Percentiles rank a stretch among this genome's conserved stretches.
These are phyloP conservation scores for Rubia balearica DNA, from an alignment of 305 asterid species.

Conservation along the genomic window DNA sequence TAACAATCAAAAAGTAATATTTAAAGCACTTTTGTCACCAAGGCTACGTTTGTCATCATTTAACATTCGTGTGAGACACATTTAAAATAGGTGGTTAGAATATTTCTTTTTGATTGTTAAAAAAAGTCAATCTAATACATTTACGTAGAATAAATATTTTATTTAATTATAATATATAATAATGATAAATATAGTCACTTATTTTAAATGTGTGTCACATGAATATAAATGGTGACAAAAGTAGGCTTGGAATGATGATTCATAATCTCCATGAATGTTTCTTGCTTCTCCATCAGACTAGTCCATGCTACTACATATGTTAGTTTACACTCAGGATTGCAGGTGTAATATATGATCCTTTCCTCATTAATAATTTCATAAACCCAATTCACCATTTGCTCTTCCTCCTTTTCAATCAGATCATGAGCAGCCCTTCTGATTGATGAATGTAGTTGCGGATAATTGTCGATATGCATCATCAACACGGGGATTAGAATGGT, in stretches of 20 bases:
- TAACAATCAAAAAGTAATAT: no score
- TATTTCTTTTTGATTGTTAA: no score
- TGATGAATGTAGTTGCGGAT: no score
- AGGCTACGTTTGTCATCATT: no score
- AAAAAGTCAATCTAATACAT: no score
- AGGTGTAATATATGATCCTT: conserved; percentile 21
- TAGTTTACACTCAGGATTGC: conserved; percentile 32
- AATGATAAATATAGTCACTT: no score
- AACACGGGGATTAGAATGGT: conserved; percentile 10
- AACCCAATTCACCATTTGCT: conserved; percentile 24
- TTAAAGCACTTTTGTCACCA: no score
- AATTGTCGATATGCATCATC: conserved; percentile 26
- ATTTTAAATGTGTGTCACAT: no score
- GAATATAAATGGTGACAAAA: not conserved
- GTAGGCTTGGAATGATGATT: not conserved
- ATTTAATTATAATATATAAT: no score
- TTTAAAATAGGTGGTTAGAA: no score
- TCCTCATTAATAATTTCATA: conserved; percentile 32
- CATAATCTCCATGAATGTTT: conserved; percentile 10
- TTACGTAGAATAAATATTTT: no score
- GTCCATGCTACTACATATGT: conserved; percentile 13
- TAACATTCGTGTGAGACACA: no score
- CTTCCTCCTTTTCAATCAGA: conserved; percentile 19
- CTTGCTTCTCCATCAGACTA: conserved; percentile 19
- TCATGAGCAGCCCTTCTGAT: conserved; percentile 26